phyloP scores from a whole-genome alignment of 2,329 filamentous ascomycete genomes.

The Alternaria consortialis region DNA sequence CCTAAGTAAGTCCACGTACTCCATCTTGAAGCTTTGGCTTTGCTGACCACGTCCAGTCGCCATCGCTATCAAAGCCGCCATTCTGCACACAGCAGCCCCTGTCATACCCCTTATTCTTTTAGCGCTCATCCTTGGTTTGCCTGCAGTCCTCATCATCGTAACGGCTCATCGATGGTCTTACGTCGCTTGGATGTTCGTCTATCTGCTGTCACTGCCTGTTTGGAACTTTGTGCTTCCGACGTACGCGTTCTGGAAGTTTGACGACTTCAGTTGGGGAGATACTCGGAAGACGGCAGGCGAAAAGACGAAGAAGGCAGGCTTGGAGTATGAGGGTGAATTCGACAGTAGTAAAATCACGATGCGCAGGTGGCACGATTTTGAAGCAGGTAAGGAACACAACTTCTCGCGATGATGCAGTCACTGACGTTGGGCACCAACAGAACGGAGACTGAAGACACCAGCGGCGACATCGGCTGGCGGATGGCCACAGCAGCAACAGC shows the following conservation, averaged over 20 bases:
- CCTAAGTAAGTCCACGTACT: conserved; percentile 71
- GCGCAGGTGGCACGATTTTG: conserved; percentile 96
- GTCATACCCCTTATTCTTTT: conserved; percentile 91
- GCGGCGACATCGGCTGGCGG: conserved; percentile 47
- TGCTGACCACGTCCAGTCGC: conserved; percentile 67
- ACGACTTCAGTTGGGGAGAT: conserved; percentile 99
- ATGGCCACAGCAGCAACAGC: conserved; percentile 47
- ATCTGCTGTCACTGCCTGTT: conserved; percentile 88
- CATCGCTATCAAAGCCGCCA: conserved; percentile 78
- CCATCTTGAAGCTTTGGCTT: conserved; percentile 2
- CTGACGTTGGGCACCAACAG: conserved; percentile 46
- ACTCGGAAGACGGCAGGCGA: conserved; percentile 95
- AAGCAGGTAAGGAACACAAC: conserved; percentile 66
- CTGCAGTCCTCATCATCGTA: conserved; percentile 87
- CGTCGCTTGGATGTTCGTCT: conserved; percentile 96
- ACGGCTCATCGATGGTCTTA: conserved; percentile 95
- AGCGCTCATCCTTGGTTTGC: conserved; percentile 89
- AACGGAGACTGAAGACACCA: conserved; percentile 54
- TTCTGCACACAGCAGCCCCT: conserved; percentile 67
- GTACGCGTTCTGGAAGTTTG: conserved; percentile 99
- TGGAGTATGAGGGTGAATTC: conserved; percentile 93
- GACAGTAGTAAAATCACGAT: conserved; percentile 99
- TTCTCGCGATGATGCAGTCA: conserved; percentile 25
- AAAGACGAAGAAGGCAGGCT: conserved; percentile 83
- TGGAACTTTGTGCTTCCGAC: conserved; percentile 97